phyloP scores from a whole-genome alignment of 345 rosid species.

The Lepidium aucheri region DNA sequence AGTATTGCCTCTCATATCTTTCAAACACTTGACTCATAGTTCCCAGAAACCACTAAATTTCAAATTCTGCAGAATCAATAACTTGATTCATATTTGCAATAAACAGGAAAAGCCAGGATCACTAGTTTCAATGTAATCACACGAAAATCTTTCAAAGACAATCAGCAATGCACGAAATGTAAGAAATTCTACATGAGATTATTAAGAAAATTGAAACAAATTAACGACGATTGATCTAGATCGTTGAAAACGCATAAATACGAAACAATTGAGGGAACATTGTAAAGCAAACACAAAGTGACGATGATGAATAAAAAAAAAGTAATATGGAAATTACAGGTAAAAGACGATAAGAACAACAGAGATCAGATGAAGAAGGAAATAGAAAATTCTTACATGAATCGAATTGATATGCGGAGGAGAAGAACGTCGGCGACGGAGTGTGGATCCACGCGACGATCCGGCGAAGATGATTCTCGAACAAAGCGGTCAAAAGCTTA shows the following conservation, averaged over 20 bases:
- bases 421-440: not conserved
- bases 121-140: no score
- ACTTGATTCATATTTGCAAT: not conserved
- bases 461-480: not conserved
- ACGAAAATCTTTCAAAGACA: no score
- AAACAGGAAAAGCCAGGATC: no score
- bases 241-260: not conserved
- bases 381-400: not conserved
- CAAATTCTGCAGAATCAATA: not conserved
- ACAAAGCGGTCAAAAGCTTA: not conserved
- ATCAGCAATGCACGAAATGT: no score
- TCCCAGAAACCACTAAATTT: not conserved
- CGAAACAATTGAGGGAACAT: not conserved
- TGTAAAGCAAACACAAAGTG: no score
- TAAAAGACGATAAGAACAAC: no score
- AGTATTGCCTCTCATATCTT: slow-evolving; percentile 45
- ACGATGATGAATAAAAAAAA: no score
- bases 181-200: not conserved
- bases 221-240: not conserved
- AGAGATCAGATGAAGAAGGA: not conserved
- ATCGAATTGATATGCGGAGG: not conserved
- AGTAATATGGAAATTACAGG: no score
- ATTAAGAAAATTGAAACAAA: not conserved
- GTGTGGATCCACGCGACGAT: not conserved
- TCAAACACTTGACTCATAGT: slow-evolving; percentile 48